These are phyloP conservation scores for Colletotrichum sp. DNA, from an alignment of 2,329 filamentous ascomycete species.

Conservation along the genomic window DNA sequence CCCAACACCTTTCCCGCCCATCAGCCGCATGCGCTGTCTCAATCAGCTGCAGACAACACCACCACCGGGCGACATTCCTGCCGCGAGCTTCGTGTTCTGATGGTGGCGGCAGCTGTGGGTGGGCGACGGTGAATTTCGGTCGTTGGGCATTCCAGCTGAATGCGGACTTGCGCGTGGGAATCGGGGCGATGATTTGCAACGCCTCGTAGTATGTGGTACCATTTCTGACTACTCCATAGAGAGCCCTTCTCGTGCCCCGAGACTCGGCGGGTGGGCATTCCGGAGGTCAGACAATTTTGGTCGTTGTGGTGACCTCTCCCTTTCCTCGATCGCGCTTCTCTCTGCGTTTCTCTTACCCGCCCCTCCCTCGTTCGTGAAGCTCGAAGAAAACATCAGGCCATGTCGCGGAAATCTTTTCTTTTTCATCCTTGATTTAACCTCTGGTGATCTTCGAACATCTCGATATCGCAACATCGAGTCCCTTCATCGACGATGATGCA, in stretches of 20 bases:
- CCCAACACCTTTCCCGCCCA: not conserved
- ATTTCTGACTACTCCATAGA: not conserved
- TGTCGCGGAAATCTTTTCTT: not conserved
- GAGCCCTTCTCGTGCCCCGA: not conserved
- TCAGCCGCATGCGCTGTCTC: not conserved
- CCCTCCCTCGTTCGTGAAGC: not conserved
- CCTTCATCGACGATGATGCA: slow-evolving; percentile 21
- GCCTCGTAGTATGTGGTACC: not conserved
- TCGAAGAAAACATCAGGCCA: not conserved
- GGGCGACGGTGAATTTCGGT: not conserved
- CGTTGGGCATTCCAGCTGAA: slow-evolving; percentile 2
- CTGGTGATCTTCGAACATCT: not conserved
- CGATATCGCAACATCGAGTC: not conserved
- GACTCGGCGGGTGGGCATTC: not conserved
- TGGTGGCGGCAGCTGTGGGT: not conserved
- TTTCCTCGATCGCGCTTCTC: not conserved
- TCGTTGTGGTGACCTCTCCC: slow-evolving; percentile 5
- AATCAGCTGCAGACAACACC: not conserved
- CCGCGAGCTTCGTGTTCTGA: not conserved
- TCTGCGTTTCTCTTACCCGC: not conserved
- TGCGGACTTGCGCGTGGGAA: slow-evolving; percentile 1
- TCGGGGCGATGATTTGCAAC: not conserved
- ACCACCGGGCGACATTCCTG: not conserved
- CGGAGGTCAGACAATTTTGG: not conserved
- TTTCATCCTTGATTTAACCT: not conserved